Conservation (phyloP, 2,329 filamentous ascomycete species). For the Colletotrichum higginsianum region DNA sequence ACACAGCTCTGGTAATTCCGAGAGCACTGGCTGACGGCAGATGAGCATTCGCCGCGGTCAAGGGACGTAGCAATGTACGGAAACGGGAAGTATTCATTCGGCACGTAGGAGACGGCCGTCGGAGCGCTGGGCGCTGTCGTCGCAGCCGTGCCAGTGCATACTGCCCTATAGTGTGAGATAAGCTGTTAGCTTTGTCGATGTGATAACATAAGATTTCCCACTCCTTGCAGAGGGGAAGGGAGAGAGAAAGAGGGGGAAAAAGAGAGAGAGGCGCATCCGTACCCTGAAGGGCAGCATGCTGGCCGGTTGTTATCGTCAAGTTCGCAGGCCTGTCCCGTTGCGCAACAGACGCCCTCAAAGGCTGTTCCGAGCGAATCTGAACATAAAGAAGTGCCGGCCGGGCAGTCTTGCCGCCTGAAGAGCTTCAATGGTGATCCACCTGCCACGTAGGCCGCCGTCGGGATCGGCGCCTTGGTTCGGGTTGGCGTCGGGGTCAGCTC, state of each 20-base stretch:
- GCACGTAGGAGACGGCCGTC: slow-evolving; percentile 65
- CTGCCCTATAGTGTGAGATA: slow-evolving; percentile 55
- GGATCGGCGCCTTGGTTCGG: slow-evolving; percentile 1
- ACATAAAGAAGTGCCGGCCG: slow-evolving; percentile 66
- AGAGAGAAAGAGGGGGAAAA: too few relatives aligned
- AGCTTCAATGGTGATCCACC: slow-evolving; percentile 18
- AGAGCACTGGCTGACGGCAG: slow-evolving; percentile 66
- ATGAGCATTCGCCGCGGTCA: slow-evolving; percentile 66
- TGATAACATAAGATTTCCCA: background rate
- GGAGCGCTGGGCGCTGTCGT: slow-evolving; percentile 54
- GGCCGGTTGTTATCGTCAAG: slow-evolving; percentile 64
- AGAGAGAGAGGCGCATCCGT: slow-evolving; percentile 44
- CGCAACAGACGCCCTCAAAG: slow-evolving; percentile 67
- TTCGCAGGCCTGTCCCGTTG: slow-evolving; percentile 64
- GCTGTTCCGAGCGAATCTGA: slow-evolving; percentile 60
- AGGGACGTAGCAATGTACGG: slow-evolving; percentile 70
- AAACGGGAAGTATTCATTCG: slow-evolving; percentile 73
- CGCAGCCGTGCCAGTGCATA: slow-evolving; percentile 71
- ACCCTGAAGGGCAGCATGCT: slow-evolving; percentile 70
- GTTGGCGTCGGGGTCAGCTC: slow-evolving; percentile 23
- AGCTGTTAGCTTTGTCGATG: slow-evolving; percentile 10
- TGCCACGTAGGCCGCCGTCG: slow-evolving; percentile 16
- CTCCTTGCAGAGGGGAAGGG: background rate
- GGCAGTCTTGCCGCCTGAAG: slow-evolving; percentile 54
- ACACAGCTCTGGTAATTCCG: slow-evolving; percentile 70